A percentile compares a stretch with the other conserved stretches of the same genome.
Conservation (phyloP, 1,139 yeast species). For the Candida sojae region DNA sequence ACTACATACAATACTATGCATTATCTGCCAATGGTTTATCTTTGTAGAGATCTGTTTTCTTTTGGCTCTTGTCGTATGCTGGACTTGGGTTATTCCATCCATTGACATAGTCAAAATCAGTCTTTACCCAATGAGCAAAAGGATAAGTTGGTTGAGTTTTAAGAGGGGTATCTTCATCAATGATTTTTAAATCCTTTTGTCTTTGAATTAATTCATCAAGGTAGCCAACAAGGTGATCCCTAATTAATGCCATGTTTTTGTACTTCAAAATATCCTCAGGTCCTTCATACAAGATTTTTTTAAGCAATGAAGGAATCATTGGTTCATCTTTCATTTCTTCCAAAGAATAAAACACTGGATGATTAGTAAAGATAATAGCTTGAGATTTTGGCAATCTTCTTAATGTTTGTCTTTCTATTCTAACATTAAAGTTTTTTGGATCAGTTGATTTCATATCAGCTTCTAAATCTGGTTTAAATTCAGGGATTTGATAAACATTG, state of each 20-base stretch:
- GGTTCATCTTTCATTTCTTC: conserved; percentile 84
- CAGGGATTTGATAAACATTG: conserved; percentile 52
- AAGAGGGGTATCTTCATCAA: conserved; percentile 56
- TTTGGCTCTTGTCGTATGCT: conserved; percentile 22
- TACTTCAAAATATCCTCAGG: conserved; percentile 66
- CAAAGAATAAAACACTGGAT: conserved; percentile 67
- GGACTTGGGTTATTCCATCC: conserved; percentile 53
- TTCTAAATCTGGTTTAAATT: conserved; percentile 29
- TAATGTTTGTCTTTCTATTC: conserved; percentile 60
- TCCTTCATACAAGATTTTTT: conserved; percentile 63
- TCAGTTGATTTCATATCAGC: conserved; percentile 34
- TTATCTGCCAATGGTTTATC: conserved; percentile 19
- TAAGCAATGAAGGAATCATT: conserved; percentile 63
- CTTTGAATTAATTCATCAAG: conserved; percentile 57
- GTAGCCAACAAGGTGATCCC: conserved; percentile 61
- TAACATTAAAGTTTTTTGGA: conserved; percentile 51
- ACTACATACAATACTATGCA: conserved; percentile 35
- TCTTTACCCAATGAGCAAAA: conserved; percentile 51
- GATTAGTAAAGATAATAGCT: conserved; percentile 60
- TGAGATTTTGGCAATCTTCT: conserved; percentile 49
- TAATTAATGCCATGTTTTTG: conserved; percentile 56
- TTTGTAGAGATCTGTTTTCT: conserved; percentile 24
- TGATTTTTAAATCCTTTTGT: conserved; percentile 58
- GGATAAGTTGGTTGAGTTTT: conserved; percentile 66
- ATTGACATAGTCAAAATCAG: conserved; percentile 38